Base-by-base conservation (phyloP, 768 basidiomycete genomes). In the Dentipellis sp. region DNA sequence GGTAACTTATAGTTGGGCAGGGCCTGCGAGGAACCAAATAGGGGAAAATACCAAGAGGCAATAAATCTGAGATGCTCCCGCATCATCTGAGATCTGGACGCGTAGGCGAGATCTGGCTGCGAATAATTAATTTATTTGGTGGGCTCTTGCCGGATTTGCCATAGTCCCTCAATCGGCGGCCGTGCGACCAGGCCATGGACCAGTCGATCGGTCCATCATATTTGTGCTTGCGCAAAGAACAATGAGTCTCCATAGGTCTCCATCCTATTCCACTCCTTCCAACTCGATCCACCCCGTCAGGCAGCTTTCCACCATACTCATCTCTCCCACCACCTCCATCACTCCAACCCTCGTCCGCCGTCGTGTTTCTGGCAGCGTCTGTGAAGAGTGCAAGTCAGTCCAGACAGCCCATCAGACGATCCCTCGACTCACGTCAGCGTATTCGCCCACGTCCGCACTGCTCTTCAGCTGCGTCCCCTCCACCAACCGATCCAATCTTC, bases 41-140 rank as follows among this genome's bases (percentile, higher is more conserved):
- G 29, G 47, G n/a, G 39, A 56, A 59, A 56, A 56, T 49, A 53
- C 54, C 47, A 10, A 19, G 47, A 45, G 37, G 11, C 17, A 60
- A 60, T 60, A 56, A 60, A 60, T 60, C 59, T 60, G 17, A 60
- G 59, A 60, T 60, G 54, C 38, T 42, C 39, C 40, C 10, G 12
- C 47, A 60, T 55, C 59, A 45, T 45, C 42, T 45, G 57, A 58
- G 58, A 60, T 60, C 58, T 23, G 47, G 47, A 50, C 54, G 59
- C 54, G 58, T 58, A 22, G 48, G 19, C 48, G 22, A 50, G 48
- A 50, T 50, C 48, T 50, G 48, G 16, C 17, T 14, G 17, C 39
- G n/a, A n/a, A 29, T 23, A 21, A 22, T 50, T 35, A 34, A 50
- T 50, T 50, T 45, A 10, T 10, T 40, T 40, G 39, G n/a, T 40